These are phyloP conservation scores for Boletus putidus DNA, from an alignment of 1,284 basidiomycete species.

Conservation along the genomic window DNA sequence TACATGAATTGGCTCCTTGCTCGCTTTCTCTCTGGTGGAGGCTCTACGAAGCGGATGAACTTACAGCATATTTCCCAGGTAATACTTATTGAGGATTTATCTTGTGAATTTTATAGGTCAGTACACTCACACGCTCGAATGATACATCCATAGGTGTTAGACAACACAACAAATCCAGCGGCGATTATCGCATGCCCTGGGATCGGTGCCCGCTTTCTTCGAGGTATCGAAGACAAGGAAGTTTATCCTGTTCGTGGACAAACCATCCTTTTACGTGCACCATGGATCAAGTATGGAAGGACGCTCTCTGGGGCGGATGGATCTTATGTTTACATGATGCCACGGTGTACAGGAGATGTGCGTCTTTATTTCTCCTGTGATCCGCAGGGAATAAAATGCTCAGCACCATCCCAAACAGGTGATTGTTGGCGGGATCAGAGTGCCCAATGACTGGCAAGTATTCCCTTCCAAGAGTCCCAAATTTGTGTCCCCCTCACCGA, in stretches of 20 bases:
- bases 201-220: conserved; percentile 65
- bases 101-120: no score
- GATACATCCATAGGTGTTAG: conserved; percentile 19
- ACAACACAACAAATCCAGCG: conserved; percentile 24
- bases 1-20: conserved; percentile 70
- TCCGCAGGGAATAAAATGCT: background rate
- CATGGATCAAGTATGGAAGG: conserved; percentile 66
- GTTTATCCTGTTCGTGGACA: conserved; percentile 86
- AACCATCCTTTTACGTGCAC: conserved; percentile 75
- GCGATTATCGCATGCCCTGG: conserved; percentile 66
- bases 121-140: background rate
- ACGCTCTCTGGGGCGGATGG: conserved; percentile 52
- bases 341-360: conserved; percentile 65
- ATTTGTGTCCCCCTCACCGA: background rate
- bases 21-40: conserved; percentile 62
- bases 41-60: conserved; percentile 53
- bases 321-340: conserved; percentile 69
- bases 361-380: conserved; percentile 26
- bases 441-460: conserved; percentile 61
- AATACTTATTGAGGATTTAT: background rate
- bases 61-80: conserved; percentile 68
- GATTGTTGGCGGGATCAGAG: conserved; percentile 65
- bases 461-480: background rate
- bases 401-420: conserved; percentile 42
- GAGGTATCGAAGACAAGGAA: conserved; percentile 75